A percentile compares a stretch with the other conserved stretches of the same genome.
phyloP scores from a whole-genome alignment of 2,329 filamentous ascomycete species.

The Fusarium praegraminearum region DNA sequence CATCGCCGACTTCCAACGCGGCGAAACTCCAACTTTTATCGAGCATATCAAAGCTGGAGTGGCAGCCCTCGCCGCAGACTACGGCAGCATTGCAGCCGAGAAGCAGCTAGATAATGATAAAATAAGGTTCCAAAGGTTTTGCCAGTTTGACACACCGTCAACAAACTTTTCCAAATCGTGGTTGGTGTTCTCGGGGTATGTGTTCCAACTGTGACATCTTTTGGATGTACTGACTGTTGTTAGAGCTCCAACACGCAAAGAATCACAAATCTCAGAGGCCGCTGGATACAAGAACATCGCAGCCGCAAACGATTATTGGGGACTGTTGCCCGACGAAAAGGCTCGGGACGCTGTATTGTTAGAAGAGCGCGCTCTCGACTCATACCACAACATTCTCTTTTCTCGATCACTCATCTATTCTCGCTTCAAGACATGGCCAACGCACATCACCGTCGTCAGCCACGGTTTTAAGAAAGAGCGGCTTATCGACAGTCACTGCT shows the following conservation, averaged over 20 bases:
- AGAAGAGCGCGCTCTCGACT: constrained; percentile 83
- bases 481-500: constrained; percentile 73
- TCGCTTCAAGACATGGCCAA: constrained; percentile 63
- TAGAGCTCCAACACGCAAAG: constrained; percentile 72
- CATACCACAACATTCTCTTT: constrained; percentile 86
- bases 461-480: constrained; percentile 76
- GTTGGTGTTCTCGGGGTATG: constrained; percentile 80
- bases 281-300: constrained; percentile 71
- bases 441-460: constrained; percentile 71
- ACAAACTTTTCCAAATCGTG: not conserved
- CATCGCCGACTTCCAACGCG: constrained; percentile 80
- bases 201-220: rapidly evolving
- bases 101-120: not conserved
- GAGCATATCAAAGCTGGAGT: constrained; percentile 78
- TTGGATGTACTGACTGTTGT: not conserved
- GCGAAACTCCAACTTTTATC: constrained; percentile 84
- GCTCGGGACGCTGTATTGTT: constrained; percentile 58
- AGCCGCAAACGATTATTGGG: constrained; percentile 60
- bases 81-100: constrained; percentile 53
- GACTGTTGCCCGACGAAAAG: constrained; percentile 47
- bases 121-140: not conserved
- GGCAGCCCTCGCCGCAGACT: constrained; percentile 60
- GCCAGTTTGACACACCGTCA: not conserved
- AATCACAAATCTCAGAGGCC: constrained; percentile 70
- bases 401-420: constrained; percentile 68